These are phyloP conservation scores for Mycotypha africana DNA, from an alignment of 371 early-diverging fungal genomes.

Conservation along the genomic window DNA sequence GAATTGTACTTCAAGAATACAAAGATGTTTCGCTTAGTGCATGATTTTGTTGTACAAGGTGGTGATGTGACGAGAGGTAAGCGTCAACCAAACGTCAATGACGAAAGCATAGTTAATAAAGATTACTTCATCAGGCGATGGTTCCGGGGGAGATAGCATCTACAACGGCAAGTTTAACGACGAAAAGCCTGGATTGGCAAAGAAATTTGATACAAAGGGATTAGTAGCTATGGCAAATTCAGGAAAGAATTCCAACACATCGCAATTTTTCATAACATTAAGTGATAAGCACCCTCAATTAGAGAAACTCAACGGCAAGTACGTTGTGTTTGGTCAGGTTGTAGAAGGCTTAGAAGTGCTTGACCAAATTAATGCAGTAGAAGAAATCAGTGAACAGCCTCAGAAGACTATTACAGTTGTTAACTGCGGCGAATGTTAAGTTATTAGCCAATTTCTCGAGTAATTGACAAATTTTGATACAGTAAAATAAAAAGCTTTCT, in stretches of 20 bases:
- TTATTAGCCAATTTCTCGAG: too few relatives aligned
- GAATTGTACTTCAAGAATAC: slow-evolving; percentile 44
- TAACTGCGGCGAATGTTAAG: slow-evolving; percentile 28
- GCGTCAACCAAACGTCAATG: too few relatives aligned
- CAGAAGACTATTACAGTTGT: slow-evolving; percentile 33
- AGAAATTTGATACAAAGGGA: slow-evolving; percentile 44
- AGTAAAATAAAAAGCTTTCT: too few relatives aligned
- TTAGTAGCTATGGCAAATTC: slow-evolving; percentile 80
- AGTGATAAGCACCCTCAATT: slow-evolving; percentile 33
- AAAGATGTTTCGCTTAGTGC: slow-evolving; percentile 51
- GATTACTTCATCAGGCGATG: slow-evolving; percentile 48
- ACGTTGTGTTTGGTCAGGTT: slow-evolving; percentile 79
- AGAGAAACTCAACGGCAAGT: slow-evolving; percentile 65
- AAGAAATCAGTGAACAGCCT: slow-evolving; percentile 31
- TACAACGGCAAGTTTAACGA: slow-evolving; percentile 68
- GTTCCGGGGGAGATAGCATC: slow-evolving; percentile 72
- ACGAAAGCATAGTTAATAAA: too few relatives aligned
- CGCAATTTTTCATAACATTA: slow-evolving; percentile 78
- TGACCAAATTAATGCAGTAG: slow-evolving; percentile 38
- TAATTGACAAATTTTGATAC: too few relatives aligned
- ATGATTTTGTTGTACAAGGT: slow-evolving; percentile 72
- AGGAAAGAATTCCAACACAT: slow-evolving; percentile 78
- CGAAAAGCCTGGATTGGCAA: slow-evolving; percentile 58
- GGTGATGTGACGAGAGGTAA: slow-evolving; percentile 73
- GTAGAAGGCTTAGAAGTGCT: slow-evolving; percentile 42